Evolutionary conservation across 495 filamentous ascomycete genomes (phyloP), one percentile per base, ranked within the genome.

Genomic region (Penicillium atrosanguineum): DNA sequence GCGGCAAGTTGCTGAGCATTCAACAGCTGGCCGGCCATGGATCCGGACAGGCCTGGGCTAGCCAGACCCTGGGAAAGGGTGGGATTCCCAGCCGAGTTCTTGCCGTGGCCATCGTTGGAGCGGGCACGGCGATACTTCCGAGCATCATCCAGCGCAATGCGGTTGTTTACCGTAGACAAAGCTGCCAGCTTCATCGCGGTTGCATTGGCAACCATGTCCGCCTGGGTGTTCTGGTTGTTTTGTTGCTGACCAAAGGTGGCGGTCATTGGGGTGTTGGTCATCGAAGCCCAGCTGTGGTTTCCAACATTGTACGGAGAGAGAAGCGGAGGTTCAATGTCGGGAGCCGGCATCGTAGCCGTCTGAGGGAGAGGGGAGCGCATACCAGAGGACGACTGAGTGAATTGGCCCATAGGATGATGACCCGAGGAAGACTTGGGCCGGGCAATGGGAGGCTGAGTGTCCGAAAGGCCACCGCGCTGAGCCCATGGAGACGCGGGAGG

Each of bases 121-220:
- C 93, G 86, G 64, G 90, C 85, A 52, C 92, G 85, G 45, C 92
- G 89, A 69, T 92, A 97, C 69, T 96, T 96, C 55, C 90, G 89
- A 46, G 90, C 91, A 70, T 97, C 92, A 57, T 98, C 94, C 54
- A 98, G 79, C 34, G 95, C 93, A 64, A 98, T 96, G 18, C 94
- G 89, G 70, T 97, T 97, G 74, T 97, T 97, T 50, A 98, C 94
- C 5, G 94, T 98, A 11, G 93, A 97, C 36, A 98, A 76, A 18
- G 94, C 94, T 48, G 94, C 94, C 39, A 98, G 82, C 71, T 97
- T 98, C 94, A 98, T 98, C 15, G 94, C 94, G 9, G 94, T 97
- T 8, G 94, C 95, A 67, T 97, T 97, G 41, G 94, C 94, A 49
- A 98, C 89, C 92, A 98, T 97, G 61, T 98, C 95, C 15, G 92